Conservation (phyloP, 2,329 filamentous ascomycete species). For the Aspergillus novoparasiticus region DNA sequence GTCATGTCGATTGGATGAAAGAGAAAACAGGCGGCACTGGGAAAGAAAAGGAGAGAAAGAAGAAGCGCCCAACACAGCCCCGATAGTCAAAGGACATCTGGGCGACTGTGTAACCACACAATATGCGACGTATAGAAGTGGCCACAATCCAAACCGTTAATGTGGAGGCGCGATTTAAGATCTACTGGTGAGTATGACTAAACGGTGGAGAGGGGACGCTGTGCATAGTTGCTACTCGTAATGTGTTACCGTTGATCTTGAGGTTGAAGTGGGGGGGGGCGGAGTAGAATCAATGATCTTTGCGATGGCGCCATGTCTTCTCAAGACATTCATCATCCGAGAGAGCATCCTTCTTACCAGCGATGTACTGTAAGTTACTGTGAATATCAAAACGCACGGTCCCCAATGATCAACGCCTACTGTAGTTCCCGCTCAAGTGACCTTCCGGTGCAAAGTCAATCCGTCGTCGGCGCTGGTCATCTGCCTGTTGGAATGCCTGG, state of each 20-base stretch:
- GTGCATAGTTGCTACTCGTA: not conserved
- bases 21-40: not conserved
- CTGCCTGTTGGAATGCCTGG: constrained; percentile 19
- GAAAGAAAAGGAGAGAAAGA: not conserved
- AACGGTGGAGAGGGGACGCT: not conserved
- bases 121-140: not conserved
- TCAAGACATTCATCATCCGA: not conserved
- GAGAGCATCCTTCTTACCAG: not conserved
- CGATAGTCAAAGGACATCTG: not conserved
- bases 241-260: not conserved
- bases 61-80: not conserved
- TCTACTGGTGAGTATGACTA: not conserved
- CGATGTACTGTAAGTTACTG: not conserved
- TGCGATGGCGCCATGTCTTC: not conserved
- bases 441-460: constrained; percentile 18
- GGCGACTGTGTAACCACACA: not conserved
- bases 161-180: not conserved
- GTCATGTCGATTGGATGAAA: not conserved
- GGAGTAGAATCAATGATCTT: not conserved
- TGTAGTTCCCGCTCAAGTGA: constrained; percentile 33
- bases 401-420: constrained; percentile 25
- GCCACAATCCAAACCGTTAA: not conserved
- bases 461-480: constrained; percentile 22
- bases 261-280: not conserved
- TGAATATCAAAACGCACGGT: constrained; percentile 25